phyloP scores from a whole-genome alignment of 1,284 basidiomycete species.

The Hortiboletus rubellus region DNA sequence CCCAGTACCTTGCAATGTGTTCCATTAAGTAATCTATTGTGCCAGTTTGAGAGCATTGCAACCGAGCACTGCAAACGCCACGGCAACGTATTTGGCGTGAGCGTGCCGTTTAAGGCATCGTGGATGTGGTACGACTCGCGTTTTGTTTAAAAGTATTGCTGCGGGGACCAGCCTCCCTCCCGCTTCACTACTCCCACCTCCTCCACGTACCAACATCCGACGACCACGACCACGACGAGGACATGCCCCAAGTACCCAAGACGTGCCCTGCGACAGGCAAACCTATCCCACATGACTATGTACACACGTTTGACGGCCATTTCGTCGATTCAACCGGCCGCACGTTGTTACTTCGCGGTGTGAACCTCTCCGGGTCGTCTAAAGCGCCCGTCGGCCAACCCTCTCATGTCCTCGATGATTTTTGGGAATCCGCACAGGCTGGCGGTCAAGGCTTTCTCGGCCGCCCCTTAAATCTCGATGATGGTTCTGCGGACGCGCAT shows the following conservation, averaged over 20 bases:
- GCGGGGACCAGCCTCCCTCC: neutral
- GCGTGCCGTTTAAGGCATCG: constrained; percentile 14
- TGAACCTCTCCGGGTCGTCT: constrained; percentile 88
- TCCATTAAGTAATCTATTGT: too few relatives aligned
- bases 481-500: constrained; percentile 88
- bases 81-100: neutral
- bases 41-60: neutral
- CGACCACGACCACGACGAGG: neutral
- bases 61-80: constrained; percentile 5
- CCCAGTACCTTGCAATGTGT: neutral
- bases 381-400: constrained; percentile 81
- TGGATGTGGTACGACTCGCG: constrained; percentile 23
- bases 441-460: constrained; percentile 76
- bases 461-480: constrained; percentile 78
- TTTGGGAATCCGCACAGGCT: constrained; percentile 84
- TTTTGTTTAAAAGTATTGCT: neutral
- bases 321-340: constrained; percentile 88
- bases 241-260: constrained; percentile 25
- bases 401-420: constrained; percentile 69
- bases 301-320: constrained; percentile 70
- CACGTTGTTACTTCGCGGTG: constrained; percentile 84
- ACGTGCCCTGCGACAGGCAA: constrained; percentile 22
- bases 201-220: neutral
- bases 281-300: constrained; percentile 36
- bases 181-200: neutral